These are phyloP conservation scores for Zygosaccharomyces lentus DNA, from an alignment of 805 yeast genomes.

Conservation along the genomic window DNA sequence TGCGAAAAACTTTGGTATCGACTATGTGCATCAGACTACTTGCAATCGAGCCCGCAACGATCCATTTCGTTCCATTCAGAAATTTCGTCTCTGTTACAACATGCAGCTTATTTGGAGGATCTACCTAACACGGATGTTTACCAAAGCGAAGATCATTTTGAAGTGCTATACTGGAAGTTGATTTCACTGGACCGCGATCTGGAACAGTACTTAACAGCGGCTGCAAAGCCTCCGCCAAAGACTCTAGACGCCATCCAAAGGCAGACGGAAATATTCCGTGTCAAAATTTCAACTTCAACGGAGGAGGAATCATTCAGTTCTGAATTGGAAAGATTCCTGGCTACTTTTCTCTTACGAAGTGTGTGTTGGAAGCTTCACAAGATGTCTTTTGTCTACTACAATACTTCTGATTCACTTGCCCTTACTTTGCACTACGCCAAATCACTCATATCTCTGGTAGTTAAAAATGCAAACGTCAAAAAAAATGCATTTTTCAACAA, in stretches of 20 bases:
- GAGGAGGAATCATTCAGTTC: constrained; percentile 17
- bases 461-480: constrained; percentile 17
- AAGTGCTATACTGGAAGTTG: constrained; percentile 31
- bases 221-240: constrained; percentile 27
- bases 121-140: constrained; percentile 25
- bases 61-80: constrained; percentile 23
- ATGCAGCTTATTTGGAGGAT: constrained; percentile 28
- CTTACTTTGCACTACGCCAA: constrained; percentile 20
- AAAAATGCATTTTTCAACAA: constrained; percentile 19
- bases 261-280: constrained; percentile 20
- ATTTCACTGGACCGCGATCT: constrained; percentile 33
- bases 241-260: constrained; percentile 29
- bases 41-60: constrained; percentile 25
- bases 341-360: constrained; percentile 17
- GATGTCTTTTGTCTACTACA: constrained; percentile 23
- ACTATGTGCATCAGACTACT: constrained; percentile 26
- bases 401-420: constrained; percentile 18
- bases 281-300: constrained; percentile 12
- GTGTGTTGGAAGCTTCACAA: constrained; percentile 31
- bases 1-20: constrained; percentile 31
- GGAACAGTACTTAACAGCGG: constrained; percentile 19
- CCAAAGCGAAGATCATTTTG: constrained; percentile 29
- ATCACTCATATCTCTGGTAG: constrained; percentile 20
- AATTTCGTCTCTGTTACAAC: constrained; percentile 27
- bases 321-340: constrained; percentile 25